A percentile compares a stretch with the other conserved stretches of the same genome.
These are phyloP conservation scores for Metarhizium sp. DNA, from an alignment of 2,329 filamentous ascomycete species.

Conservation along the genomic window DNA sequence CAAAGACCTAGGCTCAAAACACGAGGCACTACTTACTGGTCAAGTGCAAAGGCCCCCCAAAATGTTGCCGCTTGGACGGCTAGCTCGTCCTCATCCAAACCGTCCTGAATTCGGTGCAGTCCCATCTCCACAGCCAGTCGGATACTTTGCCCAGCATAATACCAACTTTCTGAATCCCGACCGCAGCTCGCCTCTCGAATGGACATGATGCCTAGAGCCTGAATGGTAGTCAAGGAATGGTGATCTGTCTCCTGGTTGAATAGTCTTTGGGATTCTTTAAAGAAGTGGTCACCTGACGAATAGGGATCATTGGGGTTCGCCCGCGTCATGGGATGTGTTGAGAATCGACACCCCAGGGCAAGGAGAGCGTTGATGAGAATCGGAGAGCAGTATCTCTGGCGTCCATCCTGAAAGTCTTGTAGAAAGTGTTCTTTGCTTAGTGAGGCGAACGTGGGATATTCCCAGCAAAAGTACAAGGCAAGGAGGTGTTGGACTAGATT, in stretches of 20 bases:
- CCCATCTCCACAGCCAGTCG: conserved; percentile 65
- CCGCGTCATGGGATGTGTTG: conserved; percentile 53
- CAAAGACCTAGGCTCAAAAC: not conserved
- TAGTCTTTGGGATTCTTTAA: conserved; percentile 56
- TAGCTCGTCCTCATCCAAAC: conserved; percentile 43
- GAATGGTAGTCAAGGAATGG: conserved; percentile 59
- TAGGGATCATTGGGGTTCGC: conserved; percentile 52
- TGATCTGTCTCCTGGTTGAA: conserved; percentile 48
- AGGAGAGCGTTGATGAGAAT: conserved; percentile 58
- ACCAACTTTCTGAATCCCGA: conserved; percentile 63
- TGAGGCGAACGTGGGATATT: conserved; percentile 65
- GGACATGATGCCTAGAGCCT: conserved; percentile 68
- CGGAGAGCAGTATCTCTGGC: conserved; percentile 56
- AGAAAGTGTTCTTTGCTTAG: conserved; percentile 64
- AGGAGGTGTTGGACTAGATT: conserved; percentile 54
- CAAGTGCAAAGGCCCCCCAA: conserved; percentile 53
- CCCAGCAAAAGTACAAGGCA: conserved; percentile 64
- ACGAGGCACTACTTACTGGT: conserved; percentile 42
- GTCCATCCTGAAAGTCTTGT: conserved; percentile 51
- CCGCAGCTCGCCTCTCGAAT: conserved; percentile 65
- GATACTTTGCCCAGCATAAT: conserved; percentile 62
- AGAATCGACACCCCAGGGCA: conserved; percentile 60
- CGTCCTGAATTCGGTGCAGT: conserved; percentile 45
- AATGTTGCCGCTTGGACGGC: conserved; percentile 51
- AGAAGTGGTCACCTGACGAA: conserved; percentile 65